Percentiles rank a stretch among this genome's conserved stretches.
phyloP scores from a whole-genome alignment of 2,329 filamentous ascomycete species.

The Juglanconis oblonga region DNA sequence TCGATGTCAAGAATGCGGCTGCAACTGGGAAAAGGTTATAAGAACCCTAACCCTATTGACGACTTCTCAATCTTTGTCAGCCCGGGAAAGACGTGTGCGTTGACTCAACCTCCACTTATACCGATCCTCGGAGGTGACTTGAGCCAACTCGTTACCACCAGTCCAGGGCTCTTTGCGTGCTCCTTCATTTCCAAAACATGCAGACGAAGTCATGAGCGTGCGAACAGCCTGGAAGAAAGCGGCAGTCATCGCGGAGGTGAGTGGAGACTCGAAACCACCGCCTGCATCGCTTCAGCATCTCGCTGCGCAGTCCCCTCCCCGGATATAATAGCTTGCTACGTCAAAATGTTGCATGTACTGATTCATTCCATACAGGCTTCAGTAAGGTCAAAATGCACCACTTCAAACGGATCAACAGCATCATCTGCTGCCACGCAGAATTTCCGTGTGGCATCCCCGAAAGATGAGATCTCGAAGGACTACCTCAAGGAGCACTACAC shows the following conservation, averaged over 20 bases:
- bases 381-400: slow-evolving; percentile 8
- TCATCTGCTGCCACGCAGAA: slow-evolving; percentile 22
- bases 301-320: not conserved
- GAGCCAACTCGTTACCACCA: not conserved
- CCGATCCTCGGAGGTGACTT: slow-evolving; percentile 11
- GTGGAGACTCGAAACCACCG: slow-evolving; percentile 17
- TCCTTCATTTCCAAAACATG: slow-evolving; percentile 10
- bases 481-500: slow-evolving; percentile 31
- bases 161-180: not conserved
- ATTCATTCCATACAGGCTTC: not conserved
- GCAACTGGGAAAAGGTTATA: too few species aligned
- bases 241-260: slow-evolving; percentile 33
- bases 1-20: too few species aligned
- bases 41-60: not conserved
- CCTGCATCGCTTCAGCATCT: not conserved
- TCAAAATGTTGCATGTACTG: not conserved
- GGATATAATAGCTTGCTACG: not conserved
- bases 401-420: slow-evolving; percentile 15
- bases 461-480: slow-evolving; percentile 26
- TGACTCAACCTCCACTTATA: slow-evolving; percentile 10
- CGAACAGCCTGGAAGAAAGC: slow-evolving; percentile 40
- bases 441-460: slow-evolving; percentile 24
- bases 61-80: not conserved
- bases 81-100: not conserved
- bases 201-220: slow-evolving; percentile 35